Base-by-base conservation (phyloP, 2,329 filamentous ascomycete genomes). In the Apiospora aurea region DNA sequence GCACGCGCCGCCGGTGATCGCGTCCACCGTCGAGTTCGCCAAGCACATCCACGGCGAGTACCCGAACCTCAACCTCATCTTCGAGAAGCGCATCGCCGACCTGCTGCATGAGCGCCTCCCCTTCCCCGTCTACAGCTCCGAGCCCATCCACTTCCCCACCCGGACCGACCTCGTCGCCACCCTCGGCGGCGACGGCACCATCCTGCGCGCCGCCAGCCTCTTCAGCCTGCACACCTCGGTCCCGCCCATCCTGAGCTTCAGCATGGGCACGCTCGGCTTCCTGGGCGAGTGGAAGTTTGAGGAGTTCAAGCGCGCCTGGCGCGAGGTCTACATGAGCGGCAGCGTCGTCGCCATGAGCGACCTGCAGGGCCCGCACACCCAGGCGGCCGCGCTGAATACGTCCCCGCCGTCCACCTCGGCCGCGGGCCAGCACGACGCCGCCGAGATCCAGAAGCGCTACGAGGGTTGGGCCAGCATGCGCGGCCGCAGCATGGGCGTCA, bases 201-300 rank as follows among this genome's bases (percentile, higher is more conserved):
- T 97, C 70, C 83, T 97, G 67, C 93, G 94, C 73, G 95, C 95
- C 0, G 93, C 94, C 2, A 95, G 93, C 70, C 87, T 98, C 6
- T 98, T 97, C 83, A 94, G 94, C 72, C 92, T 94, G 49, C 91
- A 93, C 64, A 87, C 89, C 2, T 90, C 91, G 61, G 96, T 99
- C 0, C 96, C 96, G 0, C 96, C 96, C 0, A 93, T 99, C 46
- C 86, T 99, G 10, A 95, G 94, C 1, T 99, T 99, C 80, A 97
- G 95, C 80, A 98, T 99, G 94, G 96, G 96, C 7, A 97, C 96
- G 0, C 85, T 99, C 0, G 96, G 96, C 0, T 99, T 99, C 76
- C 84, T 99, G 10, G 95, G 96, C 21, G 96, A 98, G 82, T 99
- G 96, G 95, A 97, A 96, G 78, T 98, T 98, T 80, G 87, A 87